Conservation (phyloP, 2,329 filamentous ascomycete genomes). For the Penicillium sclerotigenum region DNA sequence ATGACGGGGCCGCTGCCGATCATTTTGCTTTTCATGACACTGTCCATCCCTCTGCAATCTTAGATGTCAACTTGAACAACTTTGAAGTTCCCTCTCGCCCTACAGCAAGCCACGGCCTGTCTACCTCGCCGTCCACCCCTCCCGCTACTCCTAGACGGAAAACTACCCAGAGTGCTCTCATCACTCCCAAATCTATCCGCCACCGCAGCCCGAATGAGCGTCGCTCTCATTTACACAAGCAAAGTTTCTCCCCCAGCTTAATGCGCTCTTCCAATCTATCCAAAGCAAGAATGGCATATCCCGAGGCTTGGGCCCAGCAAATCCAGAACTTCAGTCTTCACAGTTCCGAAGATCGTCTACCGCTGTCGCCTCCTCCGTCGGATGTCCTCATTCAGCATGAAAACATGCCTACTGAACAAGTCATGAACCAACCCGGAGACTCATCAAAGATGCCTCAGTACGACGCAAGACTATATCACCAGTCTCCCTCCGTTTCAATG, state of each 20-base stretch:
- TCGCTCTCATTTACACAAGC: constrained; percentile 40
- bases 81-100: constrained; percentile 33
- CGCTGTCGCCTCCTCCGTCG: constrained; percentile 48
- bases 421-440: constrained; percentile 31
- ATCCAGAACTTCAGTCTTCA: constrained; percentile 54
- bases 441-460: constrained; percentile 35
- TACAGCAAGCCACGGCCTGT: constrained; percentile 18
- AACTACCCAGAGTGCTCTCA: constrained; percentile 35
- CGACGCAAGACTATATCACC: constrained; percentile 32
- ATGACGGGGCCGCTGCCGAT: constrained; percentile 44
- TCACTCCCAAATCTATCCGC: constrained; percentile 40
- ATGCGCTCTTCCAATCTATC: constrained; percentile 53
- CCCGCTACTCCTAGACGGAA: constrained; percentile 38
- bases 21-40: constrained; percentile 38
- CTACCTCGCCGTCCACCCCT: constrained; percentile 36
- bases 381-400: constrained; percentile 43
- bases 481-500: constrained; percentile 35
- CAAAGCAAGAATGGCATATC: constrained; percentile 43
- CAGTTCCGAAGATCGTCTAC: constrained; percentile 41
- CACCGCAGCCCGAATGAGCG: constrained; percentile 43
- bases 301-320: constrained; percentile 52
- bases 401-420: constrained; percentile 32
- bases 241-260: constrained; percentile 51
- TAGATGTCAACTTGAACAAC: constrained; percentile 30
- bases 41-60: constrained; percentile 37